Evolutionary conservation across 257 asterid species (phyloP).

Genomic region (Capsicum rhomboideum): DNA sequence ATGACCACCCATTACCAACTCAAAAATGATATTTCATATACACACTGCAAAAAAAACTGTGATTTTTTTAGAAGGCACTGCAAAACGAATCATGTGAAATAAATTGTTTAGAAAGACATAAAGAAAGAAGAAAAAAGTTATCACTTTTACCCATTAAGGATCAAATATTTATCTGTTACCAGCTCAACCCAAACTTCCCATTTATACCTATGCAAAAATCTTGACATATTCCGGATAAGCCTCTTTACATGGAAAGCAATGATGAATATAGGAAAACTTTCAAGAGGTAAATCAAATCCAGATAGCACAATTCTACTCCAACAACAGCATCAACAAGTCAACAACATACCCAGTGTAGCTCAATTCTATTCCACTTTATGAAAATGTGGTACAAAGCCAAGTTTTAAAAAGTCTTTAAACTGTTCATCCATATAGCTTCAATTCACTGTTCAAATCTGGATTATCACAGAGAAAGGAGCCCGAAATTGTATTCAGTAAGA

Average conservation of each 20-base stretch:
- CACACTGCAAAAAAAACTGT: background rate
- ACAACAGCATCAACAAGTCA: too few species aligned
- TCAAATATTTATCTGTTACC: background rate
- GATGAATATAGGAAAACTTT: background rate
- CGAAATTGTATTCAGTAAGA: background rate
- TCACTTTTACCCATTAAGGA: background rate
- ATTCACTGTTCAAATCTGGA: background rate
- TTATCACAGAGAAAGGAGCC: background rate
- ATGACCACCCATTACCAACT: background rate
- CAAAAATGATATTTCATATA: background rate
- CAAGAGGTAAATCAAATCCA: background rate
- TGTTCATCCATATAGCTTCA: background rate
- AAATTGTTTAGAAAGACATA: background rate
- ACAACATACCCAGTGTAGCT: background rate
- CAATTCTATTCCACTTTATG: background rate
- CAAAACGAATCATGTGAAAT: background rate
- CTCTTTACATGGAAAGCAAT: background rate
- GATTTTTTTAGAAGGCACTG: background rate
- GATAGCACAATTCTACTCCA: background rate
- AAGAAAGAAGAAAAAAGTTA: background rate
- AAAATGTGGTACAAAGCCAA: background rate
- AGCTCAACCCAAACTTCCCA: background rate
- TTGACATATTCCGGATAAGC: background rate
- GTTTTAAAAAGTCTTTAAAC: background rate
- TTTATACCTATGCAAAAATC: background rate